Percentiles rank a stretch among this genome's conserved stretches.
These are phyloP conservation scores for Nicotiana sylvestris DNA, from an alignment of 257 asterid genomes.

Conservation along the genomic window DNA sequence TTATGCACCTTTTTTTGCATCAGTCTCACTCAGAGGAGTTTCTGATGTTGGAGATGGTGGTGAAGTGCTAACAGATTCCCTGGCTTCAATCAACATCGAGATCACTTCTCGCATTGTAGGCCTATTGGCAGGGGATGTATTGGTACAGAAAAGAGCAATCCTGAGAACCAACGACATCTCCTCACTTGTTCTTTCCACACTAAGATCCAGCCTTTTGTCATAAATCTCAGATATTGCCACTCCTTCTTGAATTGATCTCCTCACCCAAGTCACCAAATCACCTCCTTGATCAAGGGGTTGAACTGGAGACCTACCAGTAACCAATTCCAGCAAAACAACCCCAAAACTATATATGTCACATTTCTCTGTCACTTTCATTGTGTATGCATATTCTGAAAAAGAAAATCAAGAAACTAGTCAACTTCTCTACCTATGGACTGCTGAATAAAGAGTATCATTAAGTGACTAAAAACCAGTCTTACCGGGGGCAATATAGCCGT, in stretches of 20 bases:
- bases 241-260: constrained; percentile 42
- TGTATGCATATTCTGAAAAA: constrained; percentile 83
- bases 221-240: constrained; percentile 39
- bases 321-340: constrained; percentile 66
- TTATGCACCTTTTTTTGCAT: constrained; percentile 28
- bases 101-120: constrained; percentile 84
- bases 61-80: constrained; percentile 39
- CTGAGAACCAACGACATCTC: constrained; percentile 82
- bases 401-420: neutral
- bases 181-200: constrained; percentile 36
- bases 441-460: neutral
- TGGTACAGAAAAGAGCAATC: constrained; percentile 80
- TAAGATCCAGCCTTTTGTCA: constrained; percentile 62
- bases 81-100: constrained; percentile 61
- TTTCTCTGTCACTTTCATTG: constrained; percentile 91
- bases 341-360: constrained; percentile 86
- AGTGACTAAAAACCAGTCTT: constrained; percentile 1
- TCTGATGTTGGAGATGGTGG: constrained; percentile 64
- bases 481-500: constrained; percentile 98
- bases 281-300: constrained; percentile 87
- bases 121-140: constrained; percentile 66
- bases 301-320: constrained; percentile 80
- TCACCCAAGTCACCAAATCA: constrained; percentile 69
- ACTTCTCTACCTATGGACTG: neutral
- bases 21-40: constrained; percentile 53